Base-by-base conservation (phyloP, 495 filamentous ascomycete genomes). In the Aspergillus taichungensis region DNA sequence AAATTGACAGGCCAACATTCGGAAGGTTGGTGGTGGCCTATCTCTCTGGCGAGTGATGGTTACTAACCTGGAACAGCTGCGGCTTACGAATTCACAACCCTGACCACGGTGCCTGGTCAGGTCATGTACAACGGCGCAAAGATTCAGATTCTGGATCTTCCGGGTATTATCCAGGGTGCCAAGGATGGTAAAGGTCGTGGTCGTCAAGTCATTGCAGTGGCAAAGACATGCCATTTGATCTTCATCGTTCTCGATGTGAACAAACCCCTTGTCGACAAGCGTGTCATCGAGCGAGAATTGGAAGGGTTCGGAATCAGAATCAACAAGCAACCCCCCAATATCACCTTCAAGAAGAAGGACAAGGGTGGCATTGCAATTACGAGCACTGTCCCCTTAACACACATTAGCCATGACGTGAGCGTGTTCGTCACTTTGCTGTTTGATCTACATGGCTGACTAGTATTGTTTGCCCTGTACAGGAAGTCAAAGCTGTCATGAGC, bases 221-320 rank as follows among this genome's bases (percentile, higher is more conserved):
- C 94, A 40, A 97, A 97, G 74, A 97, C 91, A 32, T 98, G 92
- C 71, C 86, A 98, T 73, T 71, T 98, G 43, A 98, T 98, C 51
- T 97, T 97, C 70, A 97, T 98, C 59, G 91, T 98, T 34, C 75
- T 98, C 28, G 92, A 98, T 66, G 92, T 98, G 55, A 96, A 97
- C 72, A 97, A 98, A 69, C 94, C 92, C 27, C 64, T 98, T 55
- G 92, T 90, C 32, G 92, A 98, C 69, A 98, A 98, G 73, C 83
- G 86, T 51, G 77, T 98, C 42, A 98, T 98, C 57, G 92, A 98
- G 68, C 76, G 78, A n/a, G 92, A 98, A 71, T 68, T 98, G 61
- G 92, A 98, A 59, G 91, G 92, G 28, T 98, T 98, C 53, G 92
- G 92, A 40, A 97, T 98, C 62, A 79, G 92, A 49, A 90, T 97